Percentiles rank a stretch among this genome's conserved stretches.
Evolutionary conservation across 495 filamentous ascomycete genomes (phyloP).

Genomic region (Penicillium atrosanguineum): DNA sequence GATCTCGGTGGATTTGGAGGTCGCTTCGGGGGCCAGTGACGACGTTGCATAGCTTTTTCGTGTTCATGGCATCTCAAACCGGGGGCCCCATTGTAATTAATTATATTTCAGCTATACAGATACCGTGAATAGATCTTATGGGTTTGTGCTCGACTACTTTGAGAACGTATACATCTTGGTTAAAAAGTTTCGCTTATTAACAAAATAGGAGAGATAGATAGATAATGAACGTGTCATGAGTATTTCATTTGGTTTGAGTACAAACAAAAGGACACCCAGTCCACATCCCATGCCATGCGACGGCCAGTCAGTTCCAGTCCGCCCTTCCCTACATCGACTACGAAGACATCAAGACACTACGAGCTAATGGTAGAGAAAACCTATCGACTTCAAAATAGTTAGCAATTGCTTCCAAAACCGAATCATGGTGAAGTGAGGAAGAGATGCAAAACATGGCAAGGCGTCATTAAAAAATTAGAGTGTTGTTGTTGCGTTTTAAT

Average conservation of each 20-base stretch:
- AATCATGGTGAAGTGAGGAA: constrained; percentile 4
- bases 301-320: background rate
- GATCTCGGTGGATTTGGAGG: constrained; percentile 83
- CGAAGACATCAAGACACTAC: constrained; percentile 1
- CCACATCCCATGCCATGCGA: background rate
- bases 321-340: background rate
- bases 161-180: no score
- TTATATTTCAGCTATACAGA: background rate
- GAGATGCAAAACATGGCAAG: constrained; percentile 21
- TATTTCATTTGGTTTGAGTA: constrained; percentile 1
- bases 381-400: constrained; percentile 22
- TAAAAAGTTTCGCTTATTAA: no score
- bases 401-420: constrained; percentile 26
- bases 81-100: background rate
- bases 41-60: constrained; percentile 29
- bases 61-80: background rate
- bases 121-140: constrained; percentile 4
- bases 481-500: constrained; percentile 59
- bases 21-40: constrained; percentile 54
- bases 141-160: no score
- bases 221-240: no score
- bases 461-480: constrained; percentile 66
- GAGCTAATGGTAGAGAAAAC: constrained; percentile 1
- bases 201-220: no score
- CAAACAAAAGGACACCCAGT: background rate